Evolutionary conservation across 768 basidiomycete genomes (phyloP), one percentile per base, ranked within the genome.

Genomic region (Termitomyces heimii): DNA sequence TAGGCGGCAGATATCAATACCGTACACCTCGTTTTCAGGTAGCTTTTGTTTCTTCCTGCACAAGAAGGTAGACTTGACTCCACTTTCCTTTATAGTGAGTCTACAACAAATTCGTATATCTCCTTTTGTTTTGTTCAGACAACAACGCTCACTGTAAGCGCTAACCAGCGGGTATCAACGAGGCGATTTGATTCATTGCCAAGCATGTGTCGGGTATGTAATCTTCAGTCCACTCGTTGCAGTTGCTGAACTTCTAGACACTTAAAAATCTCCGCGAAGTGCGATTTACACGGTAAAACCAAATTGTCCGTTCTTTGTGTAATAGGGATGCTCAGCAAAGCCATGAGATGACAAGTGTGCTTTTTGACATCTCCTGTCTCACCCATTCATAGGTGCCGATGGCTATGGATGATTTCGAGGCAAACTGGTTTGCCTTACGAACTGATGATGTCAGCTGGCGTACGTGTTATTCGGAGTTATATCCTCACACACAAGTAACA

Each of bases 381-480:
- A 24, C 34, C 16, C 35, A 26, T 22, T 29, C 39, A 29, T 13
- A 9, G 37, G 26, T 52, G n/a, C 39, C 39, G 20, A 28, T 40
- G 37, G 24, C 39, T 28, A 37, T 37, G 37, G 37, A 3, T 7
- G n/a, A 32, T 24, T 1, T 18, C 18, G 31, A 35, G 34, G 29
- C 31, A 22, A 56, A 42, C 55, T 49, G 46, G 47, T 49, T 22
- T 39, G 35, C n/a, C 31, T 48, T n/a, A 28, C 43, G 56, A 57
- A 45, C 50, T 51, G 49, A 45, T 52, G 51, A 39, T 52, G 56
- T 35, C 24, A 56, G 29, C 18, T 24, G 35, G 34, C 13, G 37
- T 20, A 52, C 22, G 8, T 56, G 18, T 39, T 34, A 37, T 35
- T 52, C 28, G 50, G 50, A 57, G 43, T 35, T 45, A 32, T 16